A percentile compares a stretch with the other conserved stretches of the same genome.
Conservation (phyloP, 257 asterid species). For the Solanum paucissectum region DNA sequence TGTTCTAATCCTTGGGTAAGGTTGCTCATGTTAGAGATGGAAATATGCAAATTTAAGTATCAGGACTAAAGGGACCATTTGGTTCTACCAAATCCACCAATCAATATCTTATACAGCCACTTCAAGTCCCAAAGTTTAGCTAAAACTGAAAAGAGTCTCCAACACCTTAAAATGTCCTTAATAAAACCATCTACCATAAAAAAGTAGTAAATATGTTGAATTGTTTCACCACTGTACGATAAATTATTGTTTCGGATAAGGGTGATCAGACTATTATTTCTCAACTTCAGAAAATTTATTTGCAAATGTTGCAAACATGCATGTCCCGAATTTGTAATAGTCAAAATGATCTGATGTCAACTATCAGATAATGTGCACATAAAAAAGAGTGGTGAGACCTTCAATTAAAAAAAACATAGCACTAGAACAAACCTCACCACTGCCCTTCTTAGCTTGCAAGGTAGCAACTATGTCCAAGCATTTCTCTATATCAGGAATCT, state of each 20-base stretch:
- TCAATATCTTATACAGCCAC: neutral
- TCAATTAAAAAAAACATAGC: neutral
- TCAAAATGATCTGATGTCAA: neutral
- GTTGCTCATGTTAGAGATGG: neutral
- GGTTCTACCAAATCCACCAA: neutral
- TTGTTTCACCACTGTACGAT: neutral
- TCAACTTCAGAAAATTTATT: neutral
- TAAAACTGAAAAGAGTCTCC: neutral
- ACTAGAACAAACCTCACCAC: slow-evolving; percentile 75
- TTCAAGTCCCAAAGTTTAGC: neutral
- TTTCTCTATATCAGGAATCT: slow-evolving; percentile 89
- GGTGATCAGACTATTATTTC: neutral
- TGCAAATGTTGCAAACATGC: neutral
- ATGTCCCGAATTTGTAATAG: neutral
- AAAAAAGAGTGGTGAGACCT: neutral
- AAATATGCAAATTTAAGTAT: neutral
- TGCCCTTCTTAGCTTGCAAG: slow-evolving; percentile 68
- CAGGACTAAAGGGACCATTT: neutral
- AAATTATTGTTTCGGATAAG: neutral
- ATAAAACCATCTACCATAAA: neutral
- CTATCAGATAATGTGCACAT: neutral
- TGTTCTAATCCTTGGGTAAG: neutral
- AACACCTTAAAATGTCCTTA: neutral
- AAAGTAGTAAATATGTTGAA: neutral
- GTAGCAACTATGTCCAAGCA: slow-evolving; percentile 76